phyloP scores from a whole-genome alignment of 2,329 filamentous ascomycete genomes.

The Monosporascus sp. region DNA sequence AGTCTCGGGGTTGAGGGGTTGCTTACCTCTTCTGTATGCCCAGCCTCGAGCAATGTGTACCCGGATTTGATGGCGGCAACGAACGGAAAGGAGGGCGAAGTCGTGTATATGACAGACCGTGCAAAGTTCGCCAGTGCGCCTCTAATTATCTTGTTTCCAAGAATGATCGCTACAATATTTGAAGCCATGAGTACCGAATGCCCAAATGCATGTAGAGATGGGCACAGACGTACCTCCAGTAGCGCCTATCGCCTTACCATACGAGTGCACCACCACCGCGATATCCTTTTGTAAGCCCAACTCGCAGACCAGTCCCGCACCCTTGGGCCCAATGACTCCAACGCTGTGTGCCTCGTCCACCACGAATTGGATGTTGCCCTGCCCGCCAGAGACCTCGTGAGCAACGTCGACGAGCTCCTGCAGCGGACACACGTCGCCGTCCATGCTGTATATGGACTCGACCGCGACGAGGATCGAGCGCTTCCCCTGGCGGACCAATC shows the following conservation, averaged over 20 bases:
- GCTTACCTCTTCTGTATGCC: slow-evolving; percentile 21
- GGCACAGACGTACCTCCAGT: slow-evolving; percentile 20
- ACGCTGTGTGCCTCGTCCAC: slow-evolving; percentile 53
- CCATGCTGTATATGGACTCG: slow-evolving; percentile 43
- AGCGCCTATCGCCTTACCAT: slow-evolving; percentile 45
- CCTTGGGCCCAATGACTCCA: slow-evolving; percentile 44
- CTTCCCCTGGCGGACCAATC: slow-evolving; percentile 19
- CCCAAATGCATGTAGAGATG: neutral
- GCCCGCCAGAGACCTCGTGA: slow-evolving; percentile 25
- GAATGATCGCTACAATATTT: slow-evolving; percentile 13
- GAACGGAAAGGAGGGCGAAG: slow-evolving; percentile 34
- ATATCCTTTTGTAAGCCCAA: slow-evolving; percentile 45
- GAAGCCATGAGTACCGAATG: neutral
- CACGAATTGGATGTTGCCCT: slow-evolving; percentile 41
- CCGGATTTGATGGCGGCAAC: slow-evolving; percentile 33
- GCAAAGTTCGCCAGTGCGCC: slow-evolving; percentile 14
- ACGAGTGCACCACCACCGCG: slow-evolving; percentile 46
- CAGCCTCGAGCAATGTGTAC: slow-evolving; percentile 28
- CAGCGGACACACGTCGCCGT: slow-evolving; percentile 39
- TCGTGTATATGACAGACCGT: slow-evolving; percentile 36
- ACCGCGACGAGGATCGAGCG: slow-evolving; percentile 33
- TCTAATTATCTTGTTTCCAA: slow-evolving; percentile 10
- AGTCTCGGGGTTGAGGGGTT: neutral
- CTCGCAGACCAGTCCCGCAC: slow-evolving; percentile 42
- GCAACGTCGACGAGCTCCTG: slow-evolving; percentile 30